Evolutionary conservation across 2,329 filamentous ascomycete genomes (phyloP).

Genomic region (Colletotrichum trifolii): DNA sequence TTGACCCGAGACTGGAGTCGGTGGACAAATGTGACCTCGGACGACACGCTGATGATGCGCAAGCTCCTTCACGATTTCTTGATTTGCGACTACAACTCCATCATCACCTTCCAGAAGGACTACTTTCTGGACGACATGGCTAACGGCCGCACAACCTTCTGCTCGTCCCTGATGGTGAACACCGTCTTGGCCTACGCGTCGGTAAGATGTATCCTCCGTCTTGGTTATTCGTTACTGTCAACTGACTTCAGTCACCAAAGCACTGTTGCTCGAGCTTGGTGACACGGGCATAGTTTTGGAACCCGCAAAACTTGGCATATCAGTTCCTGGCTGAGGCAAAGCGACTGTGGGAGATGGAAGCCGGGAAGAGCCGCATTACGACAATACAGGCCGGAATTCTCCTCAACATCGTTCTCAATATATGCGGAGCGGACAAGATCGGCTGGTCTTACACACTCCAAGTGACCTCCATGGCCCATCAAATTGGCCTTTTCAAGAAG

Average conservation of each 20-base stretch:
- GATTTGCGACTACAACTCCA: constrained; percentile 38
- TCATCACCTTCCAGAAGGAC: constrained; percentile 42
- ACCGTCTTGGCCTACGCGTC: constrained; percentile 43
- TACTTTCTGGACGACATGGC: constrained; percentile 43
- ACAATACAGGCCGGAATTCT: constrained; percentile 50
- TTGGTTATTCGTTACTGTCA: constrained; percentile 5
- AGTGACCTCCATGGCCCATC: constrained; percentile 45
- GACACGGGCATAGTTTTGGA: constrained; percentile 50
- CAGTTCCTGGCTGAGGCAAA: constrained; percentile 52
- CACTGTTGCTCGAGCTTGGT: constrained; percentile 43
- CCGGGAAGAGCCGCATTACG: constrained; percentile 42
- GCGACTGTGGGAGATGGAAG: constrained; percentile 51
- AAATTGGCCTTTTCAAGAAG: constrained; percentile 45
- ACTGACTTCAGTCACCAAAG: constrained; percentile 37
- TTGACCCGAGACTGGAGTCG: constrained; percentile 46
- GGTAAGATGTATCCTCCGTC: constrained; percentile 37
- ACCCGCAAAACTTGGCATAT: constrained; percentile 47
- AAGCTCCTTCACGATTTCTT: constrained; percentile 40
- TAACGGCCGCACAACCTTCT: constrained; percentile 36
- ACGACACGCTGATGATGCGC: constrained; percentile 43
- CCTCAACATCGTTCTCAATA: constrained; percentile 45
- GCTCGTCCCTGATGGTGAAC: constrained; percentile 44
- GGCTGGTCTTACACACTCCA: constrained; percentile 48
- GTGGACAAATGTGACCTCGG: constrained; percentile 43
- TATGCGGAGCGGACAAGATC: constrained; percentile 51